A percentile compares a stretch with the other conserved stretches of the same genome.
These are phyloP conservation scores for Lactarius quietus DNA, from an alignment of 768 basidiomycete species.

Conservation along the genomic window DNA sequence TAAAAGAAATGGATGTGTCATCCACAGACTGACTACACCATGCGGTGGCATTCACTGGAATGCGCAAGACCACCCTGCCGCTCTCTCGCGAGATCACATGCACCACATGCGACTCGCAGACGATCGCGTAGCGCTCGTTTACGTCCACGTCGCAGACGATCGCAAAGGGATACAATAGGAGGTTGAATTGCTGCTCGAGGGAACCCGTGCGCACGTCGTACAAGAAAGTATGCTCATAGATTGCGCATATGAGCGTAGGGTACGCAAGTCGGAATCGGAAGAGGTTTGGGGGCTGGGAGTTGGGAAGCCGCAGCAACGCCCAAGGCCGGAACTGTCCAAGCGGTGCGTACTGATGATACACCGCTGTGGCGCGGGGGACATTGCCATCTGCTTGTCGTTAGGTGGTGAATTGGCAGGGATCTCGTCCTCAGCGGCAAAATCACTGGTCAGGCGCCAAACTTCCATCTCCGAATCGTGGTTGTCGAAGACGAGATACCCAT, in stretches of 20 bases:
- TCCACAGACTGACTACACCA: slow-evolving; percentile 1
- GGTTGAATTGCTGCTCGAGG: slow-evolving; percentile 47
- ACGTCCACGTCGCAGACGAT: slow-evolving; percentile 58
- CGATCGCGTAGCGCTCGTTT: slow-evolving; percentile 51
- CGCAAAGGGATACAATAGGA: slow-evolving; percentile 39
- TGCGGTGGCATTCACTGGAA: slow-evolving; percentile 14
- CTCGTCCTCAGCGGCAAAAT: slow-evolving; percentile 22
- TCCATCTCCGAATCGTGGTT: slow-evolving; percentile 55
- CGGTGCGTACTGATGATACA: slow-evolving; percentile 16
- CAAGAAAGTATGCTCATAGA: slow-evolving; percentile 45
- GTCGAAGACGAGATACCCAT: slow-evolving; percentile 71
- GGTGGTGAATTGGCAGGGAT: background rate
- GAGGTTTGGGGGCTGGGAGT: slow-evolving; percentile 45
- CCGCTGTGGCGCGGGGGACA: slow-evolving; percentile 28
- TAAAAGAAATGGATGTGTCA: background rate
- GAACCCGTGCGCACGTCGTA: slow-evolving; percentile 58
- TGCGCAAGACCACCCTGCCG: slow-evolving; percentile 43
- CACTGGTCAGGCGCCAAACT: slow-evolving; percentile 56
- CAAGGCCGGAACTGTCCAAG: slow-evolving; percentile 61
- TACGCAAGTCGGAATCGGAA: slow-evolving; percentile 70
- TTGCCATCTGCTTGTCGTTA: slow-evolving; percentile 31
- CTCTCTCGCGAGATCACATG: slow-evolving; percentile 52
- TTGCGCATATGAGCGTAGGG: slow-evolving; percentile 57
- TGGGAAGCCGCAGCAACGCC: slow-evolving; percentile 49
- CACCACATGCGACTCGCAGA: slow-evolving; percentile 49